Conservation (phyloP, 208 protist species). For the Strigomonas culicis region DNA sequence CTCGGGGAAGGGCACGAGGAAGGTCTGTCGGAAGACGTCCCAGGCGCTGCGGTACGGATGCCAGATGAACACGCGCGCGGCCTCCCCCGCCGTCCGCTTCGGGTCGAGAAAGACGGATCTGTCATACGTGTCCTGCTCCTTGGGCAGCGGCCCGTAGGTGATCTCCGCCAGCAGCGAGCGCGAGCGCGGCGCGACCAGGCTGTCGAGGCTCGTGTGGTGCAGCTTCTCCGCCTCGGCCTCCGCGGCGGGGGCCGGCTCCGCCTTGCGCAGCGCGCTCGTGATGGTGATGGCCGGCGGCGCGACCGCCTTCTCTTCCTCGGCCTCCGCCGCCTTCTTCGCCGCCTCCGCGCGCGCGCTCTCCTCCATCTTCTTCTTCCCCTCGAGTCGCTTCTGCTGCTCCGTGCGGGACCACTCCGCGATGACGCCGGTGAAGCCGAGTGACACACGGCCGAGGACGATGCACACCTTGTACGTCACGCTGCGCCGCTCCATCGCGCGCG, state of each 20-base stretch:
- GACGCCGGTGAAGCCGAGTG: conserved; percentile 63
- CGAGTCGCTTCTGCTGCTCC: conserved; percentile 31
- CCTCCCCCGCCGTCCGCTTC: conserved; percentile 39
- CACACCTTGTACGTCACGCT: conserved; percentile 62
- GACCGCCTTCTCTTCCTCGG: conserved; percentile 15
- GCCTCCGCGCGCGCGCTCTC: conserved; percentile 15
- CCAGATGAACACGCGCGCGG: conserved; percentile 61
- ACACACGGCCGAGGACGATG: conserved; percentile 74
- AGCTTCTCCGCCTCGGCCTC: conserved; percentile 1
- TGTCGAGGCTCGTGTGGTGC: conserved; percentile 27
- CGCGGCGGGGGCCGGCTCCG: neutral
- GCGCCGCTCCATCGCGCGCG: conserved; percentile 44
- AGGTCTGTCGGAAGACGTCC: conserved; percentile 71
- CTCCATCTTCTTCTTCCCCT: conserved; percentile 21
- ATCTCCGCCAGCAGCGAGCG: conserved; percentile 61
- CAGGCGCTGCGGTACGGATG: conserved; percentile 67
- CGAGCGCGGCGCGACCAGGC: conserved; percentile 58
- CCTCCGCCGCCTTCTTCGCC: conserved; percentile 13
- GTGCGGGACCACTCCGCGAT: conserved; percentile 56
- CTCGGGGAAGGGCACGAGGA: conserved; percentile 61
- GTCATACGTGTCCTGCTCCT: conserved; percentile 46
- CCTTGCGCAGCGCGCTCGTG: neutral
- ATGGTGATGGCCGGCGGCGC: conserved; percentile 11
- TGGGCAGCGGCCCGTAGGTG: conserved; percentile 46
- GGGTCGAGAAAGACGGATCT: conserved; percentile 47